These are phyloP conservation scores for Periconia digitata DNA, from an alignment of 2,329 filamentous ascomycete species.

Conservation along the genomic window DNA sequence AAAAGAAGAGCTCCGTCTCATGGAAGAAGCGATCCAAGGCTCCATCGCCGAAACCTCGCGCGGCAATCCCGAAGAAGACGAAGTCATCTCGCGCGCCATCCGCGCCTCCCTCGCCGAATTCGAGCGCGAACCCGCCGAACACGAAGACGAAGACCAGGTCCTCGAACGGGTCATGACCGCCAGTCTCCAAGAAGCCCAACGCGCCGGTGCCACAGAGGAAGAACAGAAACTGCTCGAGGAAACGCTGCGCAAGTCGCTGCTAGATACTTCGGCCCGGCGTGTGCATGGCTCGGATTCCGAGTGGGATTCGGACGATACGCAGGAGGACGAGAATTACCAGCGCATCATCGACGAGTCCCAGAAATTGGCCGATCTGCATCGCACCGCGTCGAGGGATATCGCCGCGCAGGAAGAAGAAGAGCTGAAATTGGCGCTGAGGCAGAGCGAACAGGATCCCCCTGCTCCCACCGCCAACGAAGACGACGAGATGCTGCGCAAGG, in stretches of 20 bases:
- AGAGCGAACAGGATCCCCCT: constrained; percentile 1
- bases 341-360: constrained; percentile 40
- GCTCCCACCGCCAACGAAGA: constrained; percentile 4
- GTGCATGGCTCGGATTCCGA: constrained; percentile 24
- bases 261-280: constrained; percentile 38
- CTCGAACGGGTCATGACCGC: constrained; percentile 54
- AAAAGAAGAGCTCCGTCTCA: constrained; percentile 57
- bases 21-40: constrained; percentile 70
- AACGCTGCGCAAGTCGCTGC: constrained; percentile 47
- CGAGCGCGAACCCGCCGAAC: constrained; percentile 38
- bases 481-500: constrained; percentile 14
- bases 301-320: constrained; percentile 32
- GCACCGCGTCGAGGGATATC: constrained; percentile 18
- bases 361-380: constrained; percentile 30
- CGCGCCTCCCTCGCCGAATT: constrained; percentile 68
- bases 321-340: constrained; percentile 40
- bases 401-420: constrained; percentile 13
- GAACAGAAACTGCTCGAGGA: constrained; percentile 48
- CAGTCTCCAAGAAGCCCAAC: constrained; percentile 50
- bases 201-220: constrained; percentile 32
- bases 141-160: constrained; percentile 49
- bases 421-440: constrained; percentile 2
- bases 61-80: constrained; percentile 70
- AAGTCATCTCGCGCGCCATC: constrained; percentile 71
- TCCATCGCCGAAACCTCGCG: constrained; percentile 67